Percentiles rank a stretch among this genome's conserved stretches.
These are phyloP conservation scores for Cladophialophora immunda DNA, from an alignment of 2,329 filamentous ascomycete species.

Conservation along the genomic window DNA sequence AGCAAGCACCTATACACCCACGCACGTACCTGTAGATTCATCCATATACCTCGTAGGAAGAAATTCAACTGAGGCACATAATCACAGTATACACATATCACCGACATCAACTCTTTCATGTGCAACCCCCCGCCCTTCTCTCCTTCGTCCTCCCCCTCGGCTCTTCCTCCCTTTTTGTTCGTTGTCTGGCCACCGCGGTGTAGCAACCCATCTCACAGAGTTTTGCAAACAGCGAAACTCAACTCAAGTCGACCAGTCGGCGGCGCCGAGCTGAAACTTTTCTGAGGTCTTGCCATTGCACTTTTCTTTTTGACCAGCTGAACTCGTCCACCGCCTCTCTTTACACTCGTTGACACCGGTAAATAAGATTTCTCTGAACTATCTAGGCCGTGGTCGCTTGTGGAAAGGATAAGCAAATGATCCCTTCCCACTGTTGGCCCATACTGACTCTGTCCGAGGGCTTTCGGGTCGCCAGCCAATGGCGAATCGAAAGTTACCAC, in stretches of 20 bases:
- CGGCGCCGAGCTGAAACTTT: constrained; percentile 20
- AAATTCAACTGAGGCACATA: too few relatives aligned
- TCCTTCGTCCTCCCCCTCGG: not conserved
- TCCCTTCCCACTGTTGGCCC: not conserved
- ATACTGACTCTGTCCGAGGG: not conserved
- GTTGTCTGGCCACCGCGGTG: not conserved
- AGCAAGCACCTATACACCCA: too few relatives aligned
- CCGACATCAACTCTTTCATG: too few relatives aligned
- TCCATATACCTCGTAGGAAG: too few relatives aligned
- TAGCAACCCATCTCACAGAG: not conserved
- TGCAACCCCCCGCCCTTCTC: too few relatives aligned
- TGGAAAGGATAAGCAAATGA: not conserved
- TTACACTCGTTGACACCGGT: not conserved
- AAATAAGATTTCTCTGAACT: too few relatives aligned
- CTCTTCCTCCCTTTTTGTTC: not conserved
- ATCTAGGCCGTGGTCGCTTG: not conserved
- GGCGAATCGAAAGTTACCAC: not conserved
- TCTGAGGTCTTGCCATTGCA: not conserved
- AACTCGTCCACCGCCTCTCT: not conserved
- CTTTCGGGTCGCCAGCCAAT: not conserved
- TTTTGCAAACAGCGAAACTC: not conserved
- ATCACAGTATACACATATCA: too few relatives aligned
- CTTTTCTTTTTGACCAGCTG: constrained; percentile 6
- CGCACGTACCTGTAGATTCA: too few relatives aligned
- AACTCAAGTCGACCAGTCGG: constrained; percentile 8